phyloP scores from a whole-genome alignment of 139 green algal genomes.

The Micractinium conductrix region DNA sequence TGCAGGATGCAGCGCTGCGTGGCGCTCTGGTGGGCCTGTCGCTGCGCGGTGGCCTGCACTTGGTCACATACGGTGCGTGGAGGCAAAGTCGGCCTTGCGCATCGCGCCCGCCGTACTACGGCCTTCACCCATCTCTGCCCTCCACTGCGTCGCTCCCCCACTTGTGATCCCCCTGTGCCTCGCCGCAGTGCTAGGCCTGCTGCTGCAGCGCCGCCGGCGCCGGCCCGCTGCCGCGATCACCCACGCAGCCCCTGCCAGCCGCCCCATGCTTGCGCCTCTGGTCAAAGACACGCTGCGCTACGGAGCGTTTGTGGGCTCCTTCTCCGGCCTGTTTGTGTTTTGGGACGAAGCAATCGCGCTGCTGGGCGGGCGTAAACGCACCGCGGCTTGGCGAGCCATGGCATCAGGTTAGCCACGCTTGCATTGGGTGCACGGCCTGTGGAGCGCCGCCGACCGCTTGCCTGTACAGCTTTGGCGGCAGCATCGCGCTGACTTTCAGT shows the following conservation, averaged over 20 bases:
- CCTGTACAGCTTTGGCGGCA: too few relatives aligned
- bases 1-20: constrained; percentile 47
- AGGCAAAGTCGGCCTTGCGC: too few relatives aligned
- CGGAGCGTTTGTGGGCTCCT: constrained; percentile 70
- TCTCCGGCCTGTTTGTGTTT: constrained; percentile 63
- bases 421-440: too few relatives aligned
- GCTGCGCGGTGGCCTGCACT: constrained; percentile 55
- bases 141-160: too few relatives aligned
- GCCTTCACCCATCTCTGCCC: too few relatives aligned
- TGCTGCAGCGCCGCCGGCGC: constrained; percentile 2
- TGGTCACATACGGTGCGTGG: constrained; percentile 44
- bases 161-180: too few relatives aligned
- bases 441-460: too few relatives aligned
- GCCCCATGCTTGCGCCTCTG: too few relatives aligned
- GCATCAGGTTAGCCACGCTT: constrained; percentile 5
- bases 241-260: too few relatives aligned
- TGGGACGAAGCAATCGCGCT: constrained; percentile 81
- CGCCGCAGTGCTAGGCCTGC: constrained; percentile 38
- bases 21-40: constrained; percentile 46
- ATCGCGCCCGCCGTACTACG: too few relatives aligned
- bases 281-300: constrained; percentile 72
- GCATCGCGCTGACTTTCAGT: too few relatives aligned
- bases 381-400: constrained; percentile 7
- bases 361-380: constrained; percentile 59
- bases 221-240: too few relatives aligned